Conservation (phyloP, 257 asterid genomes). For the Solanum infundibuliforme region DNA sequence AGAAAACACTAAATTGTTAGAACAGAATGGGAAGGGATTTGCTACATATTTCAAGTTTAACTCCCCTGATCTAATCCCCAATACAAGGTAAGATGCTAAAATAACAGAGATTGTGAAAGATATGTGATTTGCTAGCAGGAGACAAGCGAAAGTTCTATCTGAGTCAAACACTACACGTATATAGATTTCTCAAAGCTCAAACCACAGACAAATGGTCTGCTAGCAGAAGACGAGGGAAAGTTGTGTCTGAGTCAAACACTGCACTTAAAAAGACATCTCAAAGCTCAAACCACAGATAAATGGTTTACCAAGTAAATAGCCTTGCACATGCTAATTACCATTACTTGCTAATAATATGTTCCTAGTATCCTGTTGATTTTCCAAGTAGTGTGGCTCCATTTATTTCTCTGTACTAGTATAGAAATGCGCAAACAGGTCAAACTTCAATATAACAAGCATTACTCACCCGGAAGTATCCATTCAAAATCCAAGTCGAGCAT, state of each 20-base stretch:
- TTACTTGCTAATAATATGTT: neutral
- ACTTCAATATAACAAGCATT: neutral
- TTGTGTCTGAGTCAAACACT: neutral
- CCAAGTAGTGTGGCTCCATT: neutral
- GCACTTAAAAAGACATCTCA: neutral
- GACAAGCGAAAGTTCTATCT: neutral
- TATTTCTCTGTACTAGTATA: neutral
- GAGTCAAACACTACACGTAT: neutral
- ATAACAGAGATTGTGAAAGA: neutral
- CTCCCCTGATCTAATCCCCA: neutral
- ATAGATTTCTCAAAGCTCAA: neutral
- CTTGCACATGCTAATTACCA: neutral
- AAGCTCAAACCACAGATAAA: neutral
- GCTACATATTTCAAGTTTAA: neutral
- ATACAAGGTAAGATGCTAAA: neutral
- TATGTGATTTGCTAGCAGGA: neutral
- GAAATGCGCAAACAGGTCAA: neutral
- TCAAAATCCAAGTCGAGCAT: slow-evolving; percentile 54
- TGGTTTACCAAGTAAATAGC: neutral
- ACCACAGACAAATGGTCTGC: neutral
- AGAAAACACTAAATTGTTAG: neutral
- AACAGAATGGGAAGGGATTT: neutral
- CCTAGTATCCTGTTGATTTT: neutral
- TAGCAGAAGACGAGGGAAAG: neutral
- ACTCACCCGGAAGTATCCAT: slow-evolving; percentile 65